Conservation (phyloP, 352 stramenopile genomes). For the Vaucheria bursata region DNA sequence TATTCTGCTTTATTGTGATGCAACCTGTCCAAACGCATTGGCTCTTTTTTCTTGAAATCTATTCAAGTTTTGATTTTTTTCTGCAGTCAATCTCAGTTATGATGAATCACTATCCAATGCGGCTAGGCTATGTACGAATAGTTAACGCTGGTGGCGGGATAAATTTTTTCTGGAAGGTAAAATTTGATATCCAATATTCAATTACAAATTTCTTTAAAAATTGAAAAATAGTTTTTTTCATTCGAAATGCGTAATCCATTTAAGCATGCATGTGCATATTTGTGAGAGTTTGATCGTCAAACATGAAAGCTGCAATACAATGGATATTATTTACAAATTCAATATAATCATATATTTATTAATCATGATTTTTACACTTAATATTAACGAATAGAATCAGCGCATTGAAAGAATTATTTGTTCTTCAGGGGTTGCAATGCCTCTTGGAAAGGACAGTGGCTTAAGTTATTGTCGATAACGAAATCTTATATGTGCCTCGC, state of each 20-base stretch:
- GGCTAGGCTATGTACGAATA: slow-evolving; percentile 35
- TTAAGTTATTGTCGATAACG: too few relatives aligned
- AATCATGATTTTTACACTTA: neutral
- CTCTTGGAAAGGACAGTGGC: too few relatives aligned
- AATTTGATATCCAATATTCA: neutral
- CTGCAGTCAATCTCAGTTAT: slow-evolving; percentile 15
- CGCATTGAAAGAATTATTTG: too few relatives aligned
- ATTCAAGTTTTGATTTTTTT: neutral
- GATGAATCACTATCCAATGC: slow-evolving; percentile 38
- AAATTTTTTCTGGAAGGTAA: slow-evolving; percentile 42
- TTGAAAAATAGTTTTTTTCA: too few relatives aligned
- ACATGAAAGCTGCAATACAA: neutral
- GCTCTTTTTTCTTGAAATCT: too few relatives aligned
- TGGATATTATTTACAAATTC: neutral
- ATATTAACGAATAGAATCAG: too few relatives aligned
- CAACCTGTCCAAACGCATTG: too few relatives aligned
- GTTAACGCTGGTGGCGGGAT: slow-evolving; percentile 24
- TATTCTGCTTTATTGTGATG: too few relatives aligned
- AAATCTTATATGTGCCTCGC: too few relatives aligned
- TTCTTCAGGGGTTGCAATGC: too few relatives aligned
- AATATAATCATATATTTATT: neutral
- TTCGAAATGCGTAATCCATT: neutral
- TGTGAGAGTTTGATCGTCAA: neutral
- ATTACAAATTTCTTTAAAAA: neutral
- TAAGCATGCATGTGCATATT: neutral